Evolutionary conservation across 1,139 yeast species (phyloP).

Genomic region (Candida sp.): DNA sequence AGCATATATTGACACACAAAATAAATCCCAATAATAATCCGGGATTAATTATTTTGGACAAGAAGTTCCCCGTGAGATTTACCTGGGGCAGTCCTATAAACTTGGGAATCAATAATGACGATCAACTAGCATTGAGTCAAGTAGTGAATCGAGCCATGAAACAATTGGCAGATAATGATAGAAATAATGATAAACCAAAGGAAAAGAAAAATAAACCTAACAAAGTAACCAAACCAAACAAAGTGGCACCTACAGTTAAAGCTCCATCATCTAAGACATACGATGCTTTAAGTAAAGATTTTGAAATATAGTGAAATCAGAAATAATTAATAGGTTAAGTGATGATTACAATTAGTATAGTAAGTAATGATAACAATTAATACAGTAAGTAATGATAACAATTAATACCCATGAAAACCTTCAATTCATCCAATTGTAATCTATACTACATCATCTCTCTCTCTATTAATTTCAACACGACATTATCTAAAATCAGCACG

Average conservation of each 20-base stretch:
- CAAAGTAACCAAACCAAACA: slow-evolving; percentile 2
- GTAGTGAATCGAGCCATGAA: slow-evolving; percentile 59
- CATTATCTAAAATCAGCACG: too few species aligned
- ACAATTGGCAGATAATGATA: slow-evolving; percentile 46
- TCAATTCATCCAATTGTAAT: too few species aligned
- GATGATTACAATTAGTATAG: not conserved
- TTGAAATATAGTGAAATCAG: slow-evolving; percentile 11
- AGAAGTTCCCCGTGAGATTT: slow-evolving; percentile 49
- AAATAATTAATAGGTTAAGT: not conserved
- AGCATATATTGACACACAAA: slow-evolving; percentile 23
- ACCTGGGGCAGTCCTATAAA: slow-evolving; percentile 63
- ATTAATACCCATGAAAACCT: too few species aligned
- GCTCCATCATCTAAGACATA: slow-evolving; percentile 8
- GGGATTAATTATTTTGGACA: slow-evolving; percentile 31
- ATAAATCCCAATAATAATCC: slow-evolving; percentile 26
- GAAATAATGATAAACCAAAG: not conserved
- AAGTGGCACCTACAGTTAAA: not conserved
- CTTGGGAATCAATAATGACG: slow-evolving; percentile 45
- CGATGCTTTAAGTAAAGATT: slow-evolving; percentile 13
- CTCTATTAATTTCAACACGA: too few species aligned
- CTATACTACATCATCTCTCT: too few species aligned
- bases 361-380: too few species aligned
- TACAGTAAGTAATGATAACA: too few species aligned
- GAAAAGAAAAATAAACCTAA: slow-evolving; percentile 3
- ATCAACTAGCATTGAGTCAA: slow-evolving; percentile 48